Evolutionary conservation across 306 rosid species (phyloP).

Genomic region (Crataegus laevigata): DNA sequence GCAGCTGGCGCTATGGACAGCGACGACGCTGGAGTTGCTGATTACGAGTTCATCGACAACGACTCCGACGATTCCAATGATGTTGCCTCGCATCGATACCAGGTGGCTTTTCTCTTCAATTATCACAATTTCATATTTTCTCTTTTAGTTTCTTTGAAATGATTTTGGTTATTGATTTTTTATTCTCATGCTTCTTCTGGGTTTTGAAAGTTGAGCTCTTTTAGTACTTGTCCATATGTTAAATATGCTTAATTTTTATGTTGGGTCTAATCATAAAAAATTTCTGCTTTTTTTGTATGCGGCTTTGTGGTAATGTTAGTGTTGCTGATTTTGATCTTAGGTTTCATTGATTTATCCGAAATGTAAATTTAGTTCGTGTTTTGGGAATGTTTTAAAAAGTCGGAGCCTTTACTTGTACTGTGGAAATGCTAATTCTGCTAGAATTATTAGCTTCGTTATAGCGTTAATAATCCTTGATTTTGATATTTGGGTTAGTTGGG

Average conservation of each 20-base stretch:
- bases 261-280: not conserved
- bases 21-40: conserved; percentile 54
- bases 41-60: conserved; percentile 56
- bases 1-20: conserved; percentile 39
- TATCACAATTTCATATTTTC: not conserved
- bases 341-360: not conserved
- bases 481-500: not conserved
- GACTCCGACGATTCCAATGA: conserved; percentile 56
- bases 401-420: not conserved
- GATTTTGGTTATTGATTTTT: not conserved
- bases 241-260: not conserved
- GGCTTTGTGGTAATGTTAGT: not conserved
- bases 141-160: not conserved
- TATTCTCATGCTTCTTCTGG: not conserved
- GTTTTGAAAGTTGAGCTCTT: not conserved
- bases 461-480: not conserved
- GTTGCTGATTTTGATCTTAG: not conserved
- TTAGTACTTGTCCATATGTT: not conserved
- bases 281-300: not conserved
- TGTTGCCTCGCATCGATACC: conserved; percentile 35
- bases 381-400: not conserved
- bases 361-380: not conserved
- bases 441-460: not conserved
- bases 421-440: not conserved
- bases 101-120: conserved; percentile 21